Evolutionary conservation across 331 rosid genomes (phyloP).

Genomic region (Saraca asoca): DNA sequence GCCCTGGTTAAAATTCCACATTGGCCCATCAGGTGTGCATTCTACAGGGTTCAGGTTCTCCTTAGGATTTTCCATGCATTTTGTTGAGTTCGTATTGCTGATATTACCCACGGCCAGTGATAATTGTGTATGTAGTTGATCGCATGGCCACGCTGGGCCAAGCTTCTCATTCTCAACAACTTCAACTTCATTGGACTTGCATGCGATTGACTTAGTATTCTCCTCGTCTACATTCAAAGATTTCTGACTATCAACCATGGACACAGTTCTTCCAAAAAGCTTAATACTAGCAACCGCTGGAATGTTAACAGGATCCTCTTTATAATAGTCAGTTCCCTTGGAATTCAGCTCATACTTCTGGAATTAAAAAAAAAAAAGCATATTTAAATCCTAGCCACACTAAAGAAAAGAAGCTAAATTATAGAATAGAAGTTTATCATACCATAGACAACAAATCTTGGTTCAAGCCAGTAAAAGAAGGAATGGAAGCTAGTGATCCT

Average conservation of each 20-base stretch:
- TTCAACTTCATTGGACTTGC: conserved; percentile 29
- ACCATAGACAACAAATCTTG: conserved; percentile 48
- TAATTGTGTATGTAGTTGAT: conserved; percentile 42
- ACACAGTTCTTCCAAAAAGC: conserved; percentile 83
- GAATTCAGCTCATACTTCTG: conserved; percentile 62
- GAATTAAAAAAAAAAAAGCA: conserved; percentile 25
- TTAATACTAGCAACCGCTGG: conserved; percentile 50
- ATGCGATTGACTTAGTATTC: conserved; percentile 26
- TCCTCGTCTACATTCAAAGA: conserved; percentile 36
- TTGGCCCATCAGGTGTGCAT: conserved; percentile 35
- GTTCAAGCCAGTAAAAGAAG: conserved; percentile 35
- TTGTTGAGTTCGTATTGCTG: conserved; percentile 27
- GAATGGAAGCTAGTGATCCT: conserved; percentile 38
- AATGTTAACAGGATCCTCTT: conserved; percentile 32
- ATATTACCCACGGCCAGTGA: conserved; percentile 43
- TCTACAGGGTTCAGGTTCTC: conserved; percentile 31
- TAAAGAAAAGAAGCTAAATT: not conserved
- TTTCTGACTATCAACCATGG: conserved; percentile 43
- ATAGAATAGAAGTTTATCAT: conserved; percentile 33
- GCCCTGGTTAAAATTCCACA: conserved; percentile 51
- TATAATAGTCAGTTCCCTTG: conserved; percentile 31
- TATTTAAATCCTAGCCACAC: not conserved
- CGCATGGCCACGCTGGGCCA: conserved; percentile 42
- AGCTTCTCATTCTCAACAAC: conserved; percentile 37
- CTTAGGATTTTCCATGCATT: conserved; percentile 30